Conservation (phyloP, 257 asterid genomes). For the Ocimum tenuiflorum region DNA sequence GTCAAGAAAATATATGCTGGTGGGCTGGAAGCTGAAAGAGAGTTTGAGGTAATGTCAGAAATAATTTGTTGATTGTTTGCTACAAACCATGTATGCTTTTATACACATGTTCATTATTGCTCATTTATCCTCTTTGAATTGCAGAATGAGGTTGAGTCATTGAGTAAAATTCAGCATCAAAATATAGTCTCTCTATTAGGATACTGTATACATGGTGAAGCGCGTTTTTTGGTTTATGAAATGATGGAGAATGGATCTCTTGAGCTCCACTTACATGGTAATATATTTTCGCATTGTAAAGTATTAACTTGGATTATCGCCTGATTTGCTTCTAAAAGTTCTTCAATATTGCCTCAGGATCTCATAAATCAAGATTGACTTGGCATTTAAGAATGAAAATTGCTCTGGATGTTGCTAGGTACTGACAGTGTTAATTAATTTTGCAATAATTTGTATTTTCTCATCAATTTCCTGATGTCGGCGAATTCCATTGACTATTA, state of each 20-base stretch:
- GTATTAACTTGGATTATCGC: background rate
- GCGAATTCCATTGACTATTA: background rate
- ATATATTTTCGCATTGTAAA: background rate
- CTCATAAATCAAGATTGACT: constrained; percentile 55
- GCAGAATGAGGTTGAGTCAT: constrained; percentile 77
- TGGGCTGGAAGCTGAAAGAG: constrained; percentile 55
- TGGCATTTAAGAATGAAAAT: constrained; percentile 93
- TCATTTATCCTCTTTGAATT: constrained; percentile 14
- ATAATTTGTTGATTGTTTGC: background rate
- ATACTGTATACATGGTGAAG: constrained; percentile 57
- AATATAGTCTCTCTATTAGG: constrained; percentile 80
- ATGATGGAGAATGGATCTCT: constrained; percentile 84
- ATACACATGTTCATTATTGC: constrained; percentile 7
- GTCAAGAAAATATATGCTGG: constrained; percentile 59
- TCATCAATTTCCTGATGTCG: background rate
- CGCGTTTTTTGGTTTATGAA: constrained; percentile 72
- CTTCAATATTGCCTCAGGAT: constrained; percentile 34
- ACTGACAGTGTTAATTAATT: background rate
- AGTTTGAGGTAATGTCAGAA: constrained; percentile 52
- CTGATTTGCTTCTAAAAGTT: background rate
- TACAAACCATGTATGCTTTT: background rate
- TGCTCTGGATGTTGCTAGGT: constrained; percentile 94
- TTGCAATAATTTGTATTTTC: background rate
- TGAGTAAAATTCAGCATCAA: constrained; percentile 75
- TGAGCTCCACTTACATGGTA: constrained; percentile 83